Evolutionary conservation across 495 filamentous ascomycete genomes (phyloP), one percentile per base, ranked within the genome.

Genomic region (Tuber magnatum): DNA sequence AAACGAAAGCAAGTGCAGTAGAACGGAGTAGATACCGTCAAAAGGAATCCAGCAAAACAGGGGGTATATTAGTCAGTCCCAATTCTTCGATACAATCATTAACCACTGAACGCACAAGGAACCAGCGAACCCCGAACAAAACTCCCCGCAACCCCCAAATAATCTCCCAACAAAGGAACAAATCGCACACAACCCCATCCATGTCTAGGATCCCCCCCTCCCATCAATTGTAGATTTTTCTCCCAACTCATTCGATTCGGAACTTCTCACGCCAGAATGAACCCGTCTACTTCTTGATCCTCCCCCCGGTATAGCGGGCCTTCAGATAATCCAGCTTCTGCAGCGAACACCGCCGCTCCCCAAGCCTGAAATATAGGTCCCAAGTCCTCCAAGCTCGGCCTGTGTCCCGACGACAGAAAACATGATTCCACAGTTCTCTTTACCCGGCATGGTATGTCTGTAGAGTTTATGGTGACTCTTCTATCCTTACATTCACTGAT

Each of bases 401-500:
- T 65, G 28, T 65, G 28, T 12, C 28, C 56, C 5, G 56, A 14
- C 32, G 28, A 28, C 5, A 35, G 28, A 16, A 65, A 65, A 20
- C 56, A 65, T 65, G 56, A 65, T 28, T 65, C 56, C 56, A 65
- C 56, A 65, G 28, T 65, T 28, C 28, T 65, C 56, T 65, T 65
- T 18, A 65, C 28, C 28, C 14, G 14, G 12, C 14, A 14, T 65
- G 56, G 56, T 65, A 65, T 65, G 28, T 35, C 12, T 10, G 3
- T 18, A 18, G 56, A 65, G 28, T 35, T 35, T 65, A 65, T 65
- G 56, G 56, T 65, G 28, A 65, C 32, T 6, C 56, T 65, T 65
- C 56, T 65, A 65, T 65, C 56, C 1, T 20, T 28, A 14, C 56
- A 65, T 14, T 72, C 76, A 20, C 72, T 70, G 44, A 79, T 43